phyloP scores from a whole-genome alignment of 345 rosid genomes.

The Anacardium occidentale region DNA sequence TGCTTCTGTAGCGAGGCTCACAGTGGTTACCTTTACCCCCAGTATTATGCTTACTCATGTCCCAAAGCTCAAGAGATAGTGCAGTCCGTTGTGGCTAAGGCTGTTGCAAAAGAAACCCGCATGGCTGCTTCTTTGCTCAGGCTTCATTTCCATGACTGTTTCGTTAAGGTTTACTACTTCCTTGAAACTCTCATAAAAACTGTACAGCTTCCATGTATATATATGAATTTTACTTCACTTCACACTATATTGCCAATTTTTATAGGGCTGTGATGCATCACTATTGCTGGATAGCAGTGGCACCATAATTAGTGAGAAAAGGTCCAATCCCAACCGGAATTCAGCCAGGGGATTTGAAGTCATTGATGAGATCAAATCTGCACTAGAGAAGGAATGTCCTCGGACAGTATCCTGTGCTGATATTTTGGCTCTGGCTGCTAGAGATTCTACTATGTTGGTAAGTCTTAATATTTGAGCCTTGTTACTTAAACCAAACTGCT shows the following conservation, averaged over 20 bases:
- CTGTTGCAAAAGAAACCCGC: conserved; percentile 58
- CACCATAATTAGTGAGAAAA: conserved; percentile 62
- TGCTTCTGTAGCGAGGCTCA: conserved; percentile 33
- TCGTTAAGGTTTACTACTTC: conserved; percentile 56
- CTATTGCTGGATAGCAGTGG: conserved; percentile 67
- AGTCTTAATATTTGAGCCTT: conserved; percentile 18
- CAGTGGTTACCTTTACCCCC: conserved; percentile 49
- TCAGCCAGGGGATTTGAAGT: conserved; percentile 88
- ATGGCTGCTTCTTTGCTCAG: conserved; percentile 85
- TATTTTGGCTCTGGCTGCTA: conserved; percentile 68
- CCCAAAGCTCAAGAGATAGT: conserved; percentile 59
- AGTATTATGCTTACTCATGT: conserved; percentile 63
- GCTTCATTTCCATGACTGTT: conserved; percentile 88
- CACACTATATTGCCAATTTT: not conserved
- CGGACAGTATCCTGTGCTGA: conserved; percentile 86
- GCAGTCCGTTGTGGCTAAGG: conserved; percentile 52
- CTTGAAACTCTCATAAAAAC: not conserved
- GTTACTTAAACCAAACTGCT: not conserved
- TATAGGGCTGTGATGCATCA: conserved; percentile 93
- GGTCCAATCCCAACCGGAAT: conserved; percentile 65
- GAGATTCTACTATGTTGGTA: conserved; percentile 90
- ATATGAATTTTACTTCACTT: not conserved
- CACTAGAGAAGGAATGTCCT: conserved; percentile 75
- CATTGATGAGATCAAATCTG: conserved; percentile 71
- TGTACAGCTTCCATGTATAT: not conserved